Base-by-base conservation (phyloP, 2,329 filamentous ascomycete species). In the Xylariaceae sp. region DNA sequence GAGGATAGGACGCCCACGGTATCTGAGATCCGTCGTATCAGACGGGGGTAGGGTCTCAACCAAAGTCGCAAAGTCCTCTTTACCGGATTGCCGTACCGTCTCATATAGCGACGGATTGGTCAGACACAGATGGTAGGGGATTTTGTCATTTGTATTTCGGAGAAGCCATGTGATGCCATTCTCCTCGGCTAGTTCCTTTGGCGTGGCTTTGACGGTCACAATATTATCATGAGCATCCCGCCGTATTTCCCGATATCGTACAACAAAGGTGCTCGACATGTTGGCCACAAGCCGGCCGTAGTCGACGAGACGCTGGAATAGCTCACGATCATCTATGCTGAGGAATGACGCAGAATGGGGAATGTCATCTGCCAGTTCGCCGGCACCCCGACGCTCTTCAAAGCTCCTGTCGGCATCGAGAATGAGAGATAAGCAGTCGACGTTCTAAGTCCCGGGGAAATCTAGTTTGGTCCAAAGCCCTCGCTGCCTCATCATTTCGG, bases 401-500 rank as follows among this genome's bases (percentile, higher is more conserved):
- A 71, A 73, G 52, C 74, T 69, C 16, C 64, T 60, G 63, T 82
- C 78, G 0, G 79, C 79, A 44, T 81, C 78, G 1, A 82, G 71
- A 12, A 83, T 65, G n/a, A 82, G 67, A 0, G 69, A 65, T 21
- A 82, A 61, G 44, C 79, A 82, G 53, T 70, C 74, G 6, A 75
- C 54, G 41, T 76, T 81, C 79, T 79, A 83, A 7, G 74, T 82
- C 63, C 83, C 80, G 1, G 79, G 78, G 6, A 77, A 71, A 2
- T 79, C 74, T 3, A 80, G 59, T 8, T 73, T 76, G 53, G 79
- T 82, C 80, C 80, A 83, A 23, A 73, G 73, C 23, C 71, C 67
- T 3, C 73, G 71, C 65, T 75, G 79, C 2, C 63, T 67, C 3
- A 78, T 46, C 44, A 83, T 72, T 53, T 80, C 76, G 2, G 66